Conservation (phyloP, 2,329 filamentous ascomycete species). For the Diaporthe vexans region DNA sequence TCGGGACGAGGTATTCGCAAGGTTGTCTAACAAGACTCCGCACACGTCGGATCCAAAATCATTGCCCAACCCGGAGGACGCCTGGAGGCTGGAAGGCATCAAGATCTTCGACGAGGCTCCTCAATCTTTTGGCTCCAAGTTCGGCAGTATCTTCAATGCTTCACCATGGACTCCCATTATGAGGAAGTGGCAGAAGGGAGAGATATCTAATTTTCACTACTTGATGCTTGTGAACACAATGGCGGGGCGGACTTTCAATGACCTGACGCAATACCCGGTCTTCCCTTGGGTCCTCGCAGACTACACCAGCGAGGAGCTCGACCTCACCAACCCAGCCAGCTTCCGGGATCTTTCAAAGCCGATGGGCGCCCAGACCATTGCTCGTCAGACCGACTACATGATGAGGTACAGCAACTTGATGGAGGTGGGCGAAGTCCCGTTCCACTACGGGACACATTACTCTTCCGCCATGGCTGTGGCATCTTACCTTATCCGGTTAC, state of each 20-base stretch:
- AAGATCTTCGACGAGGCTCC: constrained; percentile 73
- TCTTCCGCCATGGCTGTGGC: constrained; percentile 99
- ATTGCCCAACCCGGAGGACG: constrained; percentile 84
- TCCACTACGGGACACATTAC: constrained; percentile 98
- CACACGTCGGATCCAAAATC: constrained; percentile 80
- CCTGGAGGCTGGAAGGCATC: constrained; percentile 91
- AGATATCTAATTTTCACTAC: constrained; percentile 99
- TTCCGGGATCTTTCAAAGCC: constrained; percentile 95
- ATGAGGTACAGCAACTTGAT: constrained; percentile 89
- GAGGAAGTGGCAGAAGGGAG: constrained; percentile 90
- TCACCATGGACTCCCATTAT: constrained; percentile 87
- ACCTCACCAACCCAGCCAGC: constrained; percentile 84
- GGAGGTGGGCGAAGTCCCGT: constrained; percentile 93
- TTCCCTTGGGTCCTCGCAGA: constrained; percentile 98
- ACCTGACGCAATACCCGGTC: constrained; percentile 96
- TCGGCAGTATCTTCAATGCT: constrained; percentile 92
- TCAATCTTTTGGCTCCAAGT: constrained; percentile 83
- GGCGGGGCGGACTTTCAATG: constrained; percentile 97
- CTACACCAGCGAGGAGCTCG: constrained; percentile 93
- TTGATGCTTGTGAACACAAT: constrained; percentile 99
- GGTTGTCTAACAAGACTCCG: constrained; percentile 83
- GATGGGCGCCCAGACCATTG: constrained; percentile 90
- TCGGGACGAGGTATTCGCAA: constrained; percentile 85
- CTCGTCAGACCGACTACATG: constrained; percentile 82
- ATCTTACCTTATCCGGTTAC: constrained; percentile 93